A percentile compares a stretch with the other conserved stretches of the same genome.
Evolutionary conservation across 768 basidiomycete genomes (phyloP).

Genomic region (Leccinum subtestaceum): DNA sequence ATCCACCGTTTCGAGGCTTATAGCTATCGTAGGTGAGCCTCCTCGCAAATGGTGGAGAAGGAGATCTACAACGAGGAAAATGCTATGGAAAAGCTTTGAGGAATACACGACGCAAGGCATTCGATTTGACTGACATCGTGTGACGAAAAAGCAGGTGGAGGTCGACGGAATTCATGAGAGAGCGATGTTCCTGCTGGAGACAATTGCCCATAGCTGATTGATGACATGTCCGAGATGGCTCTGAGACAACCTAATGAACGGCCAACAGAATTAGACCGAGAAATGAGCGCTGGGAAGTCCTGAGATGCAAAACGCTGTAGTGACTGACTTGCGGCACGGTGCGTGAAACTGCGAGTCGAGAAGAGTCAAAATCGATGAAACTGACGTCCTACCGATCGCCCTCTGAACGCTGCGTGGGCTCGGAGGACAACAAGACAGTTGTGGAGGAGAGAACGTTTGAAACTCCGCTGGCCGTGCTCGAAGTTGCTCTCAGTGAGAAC

Average conservation of each 20-base stretch:
- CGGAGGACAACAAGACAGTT: constrained; percentile 12
- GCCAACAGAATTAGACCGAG: constrained; percentile 4
- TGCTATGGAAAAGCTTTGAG: constrained; percentile 25
- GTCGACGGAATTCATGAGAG: constrained; percentile 28
- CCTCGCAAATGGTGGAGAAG: constrained; percentile 49
- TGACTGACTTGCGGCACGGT: neutral
- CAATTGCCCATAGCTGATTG: constrained; percentile 26
- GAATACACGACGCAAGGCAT: constrained; percentile 12
- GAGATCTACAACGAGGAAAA: constrained; percentile 41
- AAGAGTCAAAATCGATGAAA: neutral
- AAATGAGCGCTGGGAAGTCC: constrained; percentile 5
- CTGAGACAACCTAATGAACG: constrained; percentile 4
- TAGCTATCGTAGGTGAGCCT: constrained; percentile 51
- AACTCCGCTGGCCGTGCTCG: constrained; percentile 30
- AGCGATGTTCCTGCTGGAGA: constrained; percentile 27
- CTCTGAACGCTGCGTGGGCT: constrained; percentile 9
- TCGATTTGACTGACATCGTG: constrained; percentile 34
- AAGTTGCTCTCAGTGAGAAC: constrained; percentile 3
- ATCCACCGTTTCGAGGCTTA: constrained; percentile 38
- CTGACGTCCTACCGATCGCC: constrained; percentile 7
- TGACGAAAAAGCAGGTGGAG: constrained; percentile 21
- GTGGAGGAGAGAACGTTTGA: constrained; percentile 28
- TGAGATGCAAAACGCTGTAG: constrained; percentile 4
- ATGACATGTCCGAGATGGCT: constrained; percentile 21
- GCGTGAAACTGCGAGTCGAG: constrained; percentile 7